A percentile compares a stretch with the other conserved stretches of the same genome.
These are phyloP conservation scores for Prinsepia uniflora DNA, from an alignment of 306 rosid species.

Conservation along the genomic window DNA sequence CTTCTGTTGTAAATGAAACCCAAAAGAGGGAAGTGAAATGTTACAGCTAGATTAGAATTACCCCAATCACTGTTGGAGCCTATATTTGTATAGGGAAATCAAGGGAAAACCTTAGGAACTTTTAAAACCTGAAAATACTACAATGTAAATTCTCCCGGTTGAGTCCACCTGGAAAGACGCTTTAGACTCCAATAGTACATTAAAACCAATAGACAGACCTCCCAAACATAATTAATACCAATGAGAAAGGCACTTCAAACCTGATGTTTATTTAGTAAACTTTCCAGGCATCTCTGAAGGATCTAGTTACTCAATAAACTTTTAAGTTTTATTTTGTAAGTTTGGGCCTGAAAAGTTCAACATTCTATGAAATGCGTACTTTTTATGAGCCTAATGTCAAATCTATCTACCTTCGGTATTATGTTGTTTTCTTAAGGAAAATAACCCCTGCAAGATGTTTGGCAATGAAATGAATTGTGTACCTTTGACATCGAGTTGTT, in stretches of 20 bases:
- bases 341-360: background rate
- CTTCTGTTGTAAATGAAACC: too few relatives aligned
- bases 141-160: too few relatives aligned
- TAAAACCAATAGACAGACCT: background rate
- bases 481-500: background rate
- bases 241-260: background rate
- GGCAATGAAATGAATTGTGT: background rate
- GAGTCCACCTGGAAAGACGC: background rate
- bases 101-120: too few relatives aligned
- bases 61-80: too few relatives aligned
- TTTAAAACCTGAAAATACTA: too few relatives aligned
- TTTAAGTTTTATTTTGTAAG: background rate
- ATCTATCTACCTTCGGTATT: background rate
- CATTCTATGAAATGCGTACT: background rate
- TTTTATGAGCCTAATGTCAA: background rate
- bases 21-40: too few relatives aligned
- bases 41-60: too few relatives aligned
- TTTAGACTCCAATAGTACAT: background rate
- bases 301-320: background rate
- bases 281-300: background rate
- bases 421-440: background rate
- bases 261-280: background rate
- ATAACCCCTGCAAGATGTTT: background rate
- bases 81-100: too few relatives aligned
- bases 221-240: background rate